A percentile compares a stretch with the other conserved stretches of the same genome.
These are phyloP conservation scores for Pezicula neosporulosa DNA, from an alignment of 2,329 filamentous ascomycete genomes.

Conservation along the genomic window DNA sequence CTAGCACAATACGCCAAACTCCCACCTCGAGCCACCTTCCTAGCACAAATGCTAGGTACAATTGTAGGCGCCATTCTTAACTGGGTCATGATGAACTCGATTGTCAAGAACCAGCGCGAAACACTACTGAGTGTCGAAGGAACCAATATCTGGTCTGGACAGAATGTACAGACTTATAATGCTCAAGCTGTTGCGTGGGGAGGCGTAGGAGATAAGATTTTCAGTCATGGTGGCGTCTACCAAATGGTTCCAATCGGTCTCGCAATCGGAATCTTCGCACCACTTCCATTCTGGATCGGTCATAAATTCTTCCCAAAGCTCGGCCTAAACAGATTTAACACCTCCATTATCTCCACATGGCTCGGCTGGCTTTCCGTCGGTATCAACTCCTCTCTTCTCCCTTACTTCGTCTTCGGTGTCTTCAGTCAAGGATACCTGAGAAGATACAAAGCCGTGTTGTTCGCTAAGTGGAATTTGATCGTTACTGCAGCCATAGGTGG, in stretches of 20 bases:
- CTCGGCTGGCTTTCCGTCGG: constrained; percentile 39
- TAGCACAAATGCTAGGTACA: constrained; percentile 36
- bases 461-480: constrained; percentile 37
- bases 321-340: constrained; percentile 34
- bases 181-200: constrained; percentile 34
- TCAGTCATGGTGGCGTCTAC: constrained; percentile 34
- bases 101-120: constrained; percentile 37
- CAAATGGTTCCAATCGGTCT: constrained; percentile 34
- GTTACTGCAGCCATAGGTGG: constrained; percentile 34
- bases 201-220: constrained; percentile 38
- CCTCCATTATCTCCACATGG: constrained; percentile 38
- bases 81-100: constrained; percentile 39
- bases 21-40: constrained; percentile 35
- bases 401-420: constrained; percentile 31
- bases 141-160: constrained; percentile 42
- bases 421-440: constrained; percentile 33
- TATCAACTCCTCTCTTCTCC: constrained; percentile 33
- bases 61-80: constrained; percentile 39
- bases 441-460: constrained; percentile 26
- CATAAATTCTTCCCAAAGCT: constrained; percentile 26
- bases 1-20: constrained; percentile 33
- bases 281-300: constrained; percentile 36
- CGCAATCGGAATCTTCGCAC: constrained; percentile 37
- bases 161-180: constrained; percentile 41
- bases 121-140: constrained; percentile 37